Conservation (phyloP, 441 rosid genomes). For the Pelargonium myrrhifolium region DNA sequence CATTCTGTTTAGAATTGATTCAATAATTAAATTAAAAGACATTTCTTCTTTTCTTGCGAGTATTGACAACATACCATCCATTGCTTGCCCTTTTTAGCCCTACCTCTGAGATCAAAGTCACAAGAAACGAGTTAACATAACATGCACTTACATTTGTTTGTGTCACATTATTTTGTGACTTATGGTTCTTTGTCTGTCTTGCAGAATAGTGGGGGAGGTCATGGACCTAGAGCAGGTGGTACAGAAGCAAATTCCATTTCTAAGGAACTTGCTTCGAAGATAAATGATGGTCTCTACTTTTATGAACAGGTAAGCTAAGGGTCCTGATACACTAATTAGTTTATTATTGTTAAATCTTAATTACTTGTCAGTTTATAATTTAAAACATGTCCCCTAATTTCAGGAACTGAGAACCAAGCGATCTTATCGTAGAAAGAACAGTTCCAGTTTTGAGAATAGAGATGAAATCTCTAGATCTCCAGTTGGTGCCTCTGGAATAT, state of each 20-base stretch:
- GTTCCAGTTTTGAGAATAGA: conserved; percentile 42
- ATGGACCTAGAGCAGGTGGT: conserved; percentile 35
- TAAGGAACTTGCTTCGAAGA: conserved; percentile 69
- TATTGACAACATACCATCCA: no score
- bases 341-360: conserved; percentile 3
- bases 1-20: no score
- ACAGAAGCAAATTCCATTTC: conserved; percentile 51
- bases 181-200: conserved; percentile 23
- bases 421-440: conserved; percentile 43
- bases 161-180: conserved; percentile 3
- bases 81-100: no score
- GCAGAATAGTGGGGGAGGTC: conserved; percentile 65
- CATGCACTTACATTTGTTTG: not conserved
- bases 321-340: conserved; percentile 12
- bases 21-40: no score
- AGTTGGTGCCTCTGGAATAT: conserved; percentile 31
- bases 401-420: conserved; percentile 74
- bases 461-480: conserved; percentile 42
- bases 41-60: no score
- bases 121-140: no score
- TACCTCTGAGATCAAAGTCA: no score
- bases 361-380: conserved; percentile 6
- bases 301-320: conserved; percentile 65
- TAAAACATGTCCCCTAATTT: conserved; percentile 17
- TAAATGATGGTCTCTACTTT: conserved; percentile 86